These are phyloP conservation scores for Pyrus bretschneideri DNA, from an alignment of 306 rosid species.

Conservation along the genomic window DNA sequence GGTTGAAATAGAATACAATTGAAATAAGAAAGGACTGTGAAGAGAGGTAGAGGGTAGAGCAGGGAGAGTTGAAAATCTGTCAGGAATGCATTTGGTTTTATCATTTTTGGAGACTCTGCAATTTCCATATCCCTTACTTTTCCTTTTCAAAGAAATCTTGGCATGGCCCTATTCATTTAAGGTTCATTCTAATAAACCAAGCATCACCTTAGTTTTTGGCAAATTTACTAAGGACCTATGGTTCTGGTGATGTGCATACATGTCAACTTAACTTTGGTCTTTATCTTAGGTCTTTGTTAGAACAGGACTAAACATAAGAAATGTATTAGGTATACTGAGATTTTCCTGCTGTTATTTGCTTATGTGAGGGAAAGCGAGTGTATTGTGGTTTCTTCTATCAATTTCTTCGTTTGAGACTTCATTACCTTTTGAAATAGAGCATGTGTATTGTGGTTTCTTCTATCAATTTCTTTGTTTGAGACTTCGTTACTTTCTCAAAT, in stretches of 20 bases:
- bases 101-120: neutral
- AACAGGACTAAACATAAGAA: neutral
- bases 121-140: neutral
- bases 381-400: neutral
- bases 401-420: neutral
- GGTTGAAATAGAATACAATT: neutral
- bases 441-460: neutral
- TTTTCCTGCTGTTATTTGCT: neutral
- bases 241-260: neutral
- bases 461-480: neutral
- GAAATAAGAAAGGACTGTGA: neutral
- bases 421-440: neutral
- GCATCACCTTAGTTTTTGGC: neutral
- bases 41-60: neutral
- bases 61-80: neutral
- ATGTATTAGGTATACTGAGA: too few species aligned
- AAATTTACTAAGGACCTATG: neutral
- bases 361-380: neutral
- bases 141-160: too few species aligned
- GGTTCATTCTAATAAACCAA: neutral
- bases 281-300: neutral
- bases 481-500: neutral
- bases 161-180: too few species aligned
- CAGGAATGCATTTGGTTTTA: neutral
- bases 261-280: neutral